A percentile compares a stretch with the other conserved stretches of the same genome.
Conservation (phyloP, 305 asterid genomes). For the Plantago rigida region DNA sequence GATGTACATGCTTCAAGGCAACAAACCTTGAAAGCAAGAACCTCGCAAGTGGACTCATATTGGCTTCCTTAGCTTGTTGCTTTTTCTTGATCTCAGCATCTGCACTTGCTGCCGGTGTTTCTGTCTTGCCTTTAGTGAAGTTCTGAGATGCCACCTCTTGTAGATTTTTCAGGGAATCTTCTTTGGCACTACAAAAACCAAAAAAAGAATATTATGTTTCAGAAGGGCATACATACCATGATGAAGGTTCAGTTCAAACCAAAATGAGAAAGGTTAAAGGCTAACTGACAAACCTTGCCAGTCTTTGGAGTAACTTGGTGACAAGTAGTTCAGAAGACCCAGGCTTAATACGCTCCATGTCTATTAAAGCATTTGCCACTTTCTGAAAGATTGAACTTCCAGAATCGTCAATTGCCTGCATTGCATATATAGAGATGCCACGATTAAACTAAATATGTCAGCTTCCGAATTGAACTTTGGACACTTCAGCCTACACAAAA, state of each 20-base stretch:
- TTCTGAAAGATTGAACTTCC: slow-evolving; percentile 50
- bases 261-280: slow-evolving; percentile 10
- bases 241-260: background rate
- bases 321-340: slow-evolving; percentile 78
- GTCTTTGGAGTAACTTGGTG: slow-evolving; percentile 69
- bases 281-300: slow-evolving; percentile 54
- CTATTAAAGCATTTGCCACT: slow-evolving; percentile 53
- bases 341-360: slow-evolving; percentile 66
- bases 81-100: slow-evolving; percentile 68
- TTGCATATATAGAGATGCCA: slow-evolving; percentile 8
- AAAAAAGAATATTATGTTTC: too few species aligned
- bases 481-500: background rate
- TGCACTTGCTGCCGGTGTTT: slow-evolving; percentile 38
- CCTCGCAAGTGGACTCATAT: slow-evolving; percentile 91
- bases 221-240: background rate
- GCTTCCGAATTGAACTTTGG: background rate
- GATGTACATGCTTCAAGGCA: background rate
- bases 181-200: slow-evolving; percentile 60
- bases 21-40: slow-evolving; percentile 93
- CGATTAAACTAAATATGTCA: background rate
- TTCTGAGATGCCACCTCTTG: slow-evolving; percentile 67
- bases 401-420: slow-evolving; percentile 61
- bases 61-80: slow-evolving; percentile 60
- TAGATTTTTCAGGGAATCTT: slow-evolving; percentile 66
- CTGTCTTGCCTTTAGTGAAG: slow-evolving; percentile 55